These are phyloP conservation scores for Candida morakotiae DNA, from an alignment of 805 yeast species.

Conservation along the genomic window DNA sequence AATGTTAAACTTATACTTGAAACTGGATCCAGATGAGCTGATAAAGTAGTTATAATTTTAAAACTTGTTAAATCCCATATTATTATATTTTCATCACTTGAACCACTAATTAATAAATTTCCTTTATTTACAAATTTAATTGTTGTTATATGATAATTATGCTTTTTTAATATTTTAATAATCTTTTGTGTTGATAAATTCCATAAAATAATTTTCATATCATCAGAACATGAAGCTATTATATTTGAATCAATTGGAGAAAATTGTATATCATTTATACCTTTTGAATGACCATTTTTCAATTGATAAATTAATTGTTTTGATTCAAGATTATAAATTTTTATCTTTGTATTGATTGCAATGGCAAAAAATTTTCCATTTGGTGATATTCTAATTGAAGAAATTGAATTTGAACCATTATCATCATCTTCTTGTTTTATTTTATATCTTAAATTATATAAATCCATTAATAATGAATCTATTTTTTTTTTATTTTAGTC, in stretches of 20 bases:
- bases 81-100: slow-evolving; percentile 86
- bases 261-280: slow-evolving; percentile 75
- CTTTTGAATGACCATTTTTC: slow-evolving; percentile 61
- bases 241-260: slow-evolving; percentile 64
- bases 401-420: slow-evolving; percentile 22
- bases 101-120: slow-evolving; percentile 72
- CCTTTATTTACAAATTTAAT: slow-evolving; percentile 70
- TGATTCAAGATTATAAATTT: slow-evolving; percentile 17
- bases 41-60: slow-evolving; percentile 66
- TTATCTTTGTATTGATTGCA: slow-evolving; percentile 28
- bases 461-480: slow-evolving; percentile 1
- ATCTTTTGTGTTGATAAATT: slow-evolving; percentile 43
- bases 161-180: slow-evolving; percentile 58
- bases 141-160: slow-evolving; percentile 80
- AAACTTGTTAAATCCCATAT: slow-evolving; percentile 84
- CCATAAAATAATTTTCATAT: slow-evolving; percentile 75
- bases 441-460: slow-evolving; percentile 1
- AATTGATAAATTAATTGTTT: slow-evolving; percentile 32
- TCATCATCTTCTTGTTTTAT: neutral
- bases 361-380: slow-evolving; percentile 57
- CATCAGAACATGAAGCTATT: slow-evolving; percentile 85
- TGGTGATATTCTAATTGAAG: slow-evolving; percentile 59
- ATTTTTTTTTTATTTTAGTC: neutral
- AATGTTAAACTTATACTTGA: slow-evolving; percentile 68
- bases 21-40: slow-evolving; percentile 93